A percentile compares a stretch with the other conserved stretches of the same genome.
Conservation (phyloP, 495 filamentous ascomycete species). For the Astrothelium subdiscretum region DNA sequence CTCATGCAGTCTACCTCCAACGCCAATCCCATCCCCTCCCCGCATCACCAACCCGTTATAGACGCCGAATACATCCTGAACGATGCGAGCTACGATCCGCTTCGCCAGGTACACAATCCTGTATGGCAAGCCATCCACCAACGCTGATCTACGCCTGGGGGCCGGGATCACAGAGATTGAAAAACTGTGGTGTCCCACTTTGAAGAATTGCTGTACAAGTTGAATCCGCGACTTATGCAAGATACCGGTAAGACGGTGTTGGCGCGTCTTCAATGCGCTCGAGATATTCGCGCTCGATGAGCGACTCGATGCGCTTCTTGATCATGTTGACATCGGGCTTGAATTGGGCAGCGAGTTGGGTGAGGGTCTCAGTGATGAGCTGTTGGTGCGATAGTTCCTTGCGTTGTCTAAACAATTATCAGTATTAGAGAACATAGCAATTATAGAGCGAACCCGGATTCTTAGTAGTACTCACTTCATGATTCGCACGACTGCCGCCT, state of each 20-base stretch:
- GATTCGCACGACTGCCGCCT: conserved; percentile 84
- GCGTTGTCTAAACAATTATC: conserved; percentile 55
- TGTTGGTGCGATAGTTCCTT: conserved; percentile 71
- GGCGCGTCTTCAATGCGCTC: conserved; percentile 65
- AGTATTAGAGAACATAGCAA: conserved; percentile 3
- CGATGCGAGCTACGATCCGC: too few species aligned
- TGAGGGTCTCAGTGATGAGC: conserved; percentile 74
- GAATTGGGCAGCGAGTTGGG: conserved; percentile 67
- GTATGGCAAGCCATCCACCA: too few species aligned
- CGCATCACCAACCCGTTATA: neutral
- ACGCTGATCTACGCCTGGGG: too few species aligned
- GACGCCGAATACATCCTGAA: conserved; percentile 1
- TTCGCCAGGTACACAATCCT: too few species aligned
- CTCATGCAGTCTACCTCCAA: too few species aligned
- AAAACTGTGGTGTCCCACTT: neutral
- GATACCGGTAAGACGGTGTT: conserved; percentile 61
- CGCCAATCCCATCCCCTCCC: neutral
- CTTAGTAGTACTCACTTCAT: conserved; percentile 70
- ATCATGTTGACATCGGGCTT: conserved; percentile 82
- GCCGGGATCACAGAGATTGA: neutral
- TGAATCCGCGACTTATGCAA: conserved; percentile 42
- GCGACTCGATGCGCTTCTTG: conserved; percentile 85
- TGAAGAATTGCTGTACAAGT: neutral
- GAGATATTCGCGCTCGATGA: conserved; percentile 91
- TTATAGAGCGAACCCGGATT: conserved; percentile 3